These are phyloP conservation scores for Melocanna baccifera DNA, from an alignment of 176 grass and related monocot species.

Conservation along the genomic window DNA sequence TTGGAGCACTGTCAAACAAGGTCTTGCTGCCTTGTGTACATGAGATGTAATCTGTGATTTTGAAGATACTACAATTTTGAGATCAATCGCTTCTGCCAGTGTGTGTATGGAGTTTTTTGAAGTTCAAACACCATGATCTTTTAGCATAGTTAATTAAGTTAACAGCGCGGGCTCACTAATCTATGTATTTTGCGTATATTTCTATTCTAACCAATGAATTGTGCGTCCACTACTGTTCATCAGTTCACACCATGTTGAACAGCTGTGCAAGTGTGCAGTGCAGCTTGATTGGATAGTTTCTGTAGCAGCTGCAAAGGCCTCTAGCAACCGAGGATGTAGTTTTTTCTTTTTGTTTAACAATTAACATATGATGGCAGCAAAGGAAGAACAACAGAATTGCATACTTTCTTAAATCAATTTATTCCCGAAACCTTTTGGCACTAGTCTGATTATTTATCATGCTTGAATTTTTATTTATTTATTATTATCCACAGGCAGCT, in stretches of 20 bases:
- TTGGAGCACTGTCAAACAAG: not conserved
- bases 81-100: not conserved
- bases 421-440: not conserved
- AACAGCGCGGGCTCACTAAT: not conserved
- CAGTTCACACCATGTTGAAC: not conserved
- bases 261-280: not conserved
- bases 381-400: not conserved
- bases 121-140: not conserved
- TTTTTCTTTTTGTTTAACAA: not conserved
- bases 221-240: not conserved
- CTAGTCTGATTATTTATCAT: conserved; percentile 27
- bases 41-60: not conserved
- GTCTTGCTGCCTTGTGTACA: not conserved
- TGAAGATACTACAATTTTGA: not conserved
- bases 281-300: not conserved
- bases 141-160: not conserved
- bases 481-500: conserved; percentile 54
- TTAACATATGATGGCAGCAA: not conserved
- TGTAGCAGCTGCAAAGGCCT: not conserved
- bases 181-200: not conserved
- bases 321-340: not conserved
- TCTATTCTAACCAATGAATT: not conserved
- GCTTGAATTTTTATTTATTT: conserved; percentile 26
- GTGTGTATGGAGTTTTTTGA: not conserved
- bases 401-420: not conserved